Evolutionary conservation across 768 basidiomycete species (phyloP), one percentile per base, ranked within the genome.

Genomic region (Pleurotus pulmonarius): DNA sequence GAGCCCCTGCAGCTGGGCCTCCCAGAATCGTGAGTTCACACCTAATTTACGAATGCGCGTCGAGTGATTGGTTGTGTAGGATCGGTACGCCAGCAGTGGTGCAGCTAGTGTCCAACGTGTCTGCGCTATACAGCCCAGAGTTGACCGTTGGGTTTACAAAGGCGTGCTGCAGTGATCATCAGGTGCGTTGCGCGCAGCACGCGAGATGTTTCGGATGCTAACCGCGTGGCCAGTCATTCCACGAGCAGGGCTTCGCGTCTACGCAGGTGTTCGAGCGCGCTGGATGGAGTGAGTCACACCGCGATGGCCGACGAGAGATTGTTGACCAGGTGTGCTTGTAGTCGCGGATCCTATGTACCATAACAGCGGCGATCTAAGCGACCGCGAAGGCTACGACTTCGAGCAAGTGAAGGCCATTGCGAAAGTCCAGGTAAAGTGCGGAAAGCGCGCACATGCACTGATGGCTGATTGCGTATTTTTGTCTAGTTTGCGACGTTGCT

Each of bases 161-260:
- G 73, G 92, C 83, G 24, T 97, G 94, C 71, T 97, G 94, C 73
- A 94, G 92, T 62, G 94, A 95, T 63, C 92, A 96, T 66, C 90
- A 92, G 78, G 87, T 83, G 64, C 52, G 70, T 9, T 25, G 22
- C 44, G 11, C 29, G 29, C 29, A 3, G 29, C 29, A 34, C 29
- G 29, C 29, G 29, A 11, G 3, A 29, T 26, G 26, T 8, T 34
- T 11, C 4, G 1, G 29, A 11, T 34, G 29, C 29, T 34, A 34
- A 34, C 11, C 9, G 9, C 29, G 8, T 44, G 8, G 20, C 20
- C 56, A 92, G 87, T 86, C 87, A 34, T 92, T 92, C 81, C 80
- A 88, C 59, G 73, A 86, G 52, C 85, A 87, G 64, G 94, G 93
- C 13, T 95, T 86, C 76, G 85, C 93, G 5, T 81, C 94, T 0